Base-by-base conservation (phyloP, 805 yeast species). In the Saturnispora mendoncae region DNA sequence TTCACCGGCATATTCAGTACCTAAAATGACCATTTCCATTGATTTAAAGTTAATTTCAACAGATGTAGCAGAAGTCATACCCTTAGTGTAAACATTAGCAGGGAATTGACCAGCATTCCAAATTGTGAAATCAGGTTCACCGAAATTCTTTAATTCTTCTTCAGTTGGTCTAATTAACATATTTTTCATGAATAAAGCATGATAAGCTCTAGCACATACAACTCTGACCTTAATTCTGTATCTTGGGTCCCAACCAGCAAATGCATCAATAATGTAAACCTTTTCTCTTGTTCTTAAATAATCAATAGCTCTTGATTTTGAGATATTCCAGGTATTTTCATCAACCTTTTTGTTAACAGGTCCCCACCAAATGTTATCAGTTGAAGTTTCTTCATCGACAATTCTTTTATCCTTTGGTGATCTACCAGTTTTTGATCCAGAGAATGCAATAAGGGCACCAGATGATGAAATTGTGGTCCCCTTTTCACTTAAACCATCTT, bases 61-160 rank as follows among this genome's bases (percentile, higher is more conserved):
- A 38, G 96, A 84, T 36, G 97, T 87, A 49, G 88, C 69, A 27
- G 97, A 88, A 45, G 97, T 84, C 98, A 90, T 90, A 61, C 97
- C 97, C 62, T 84, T 80, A 45, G 98, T 90, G 74, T 79, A 85
- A 45, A 84, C 80, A 67, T 90, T 90, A 39, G 98, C 98, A 36
- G 97, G 97, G 84, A 90, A 90, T 61, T 86, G 94, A 58, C 98
- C 98, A 41, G 96, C 97, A 62, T 90, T 90, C 85, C 94, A 90
- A 59, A 90, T 84, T 51, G 97, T 88, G 72, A 90, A 90, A 62
- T 90, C 97, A 39, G 98, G 98, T 70, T 86, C 94, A 58, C 97
- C 97, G 57, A 87, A 90, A 64, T 79, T 72, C 46, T 71, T 75
- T 58, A 88, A 74, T 67, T 90, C 97, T 67, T 87, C 92, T 26